Base-by-base conservation (phyloP, 352 stramenopile genomes). In the Globisporangium heterothallicum region DNA sequence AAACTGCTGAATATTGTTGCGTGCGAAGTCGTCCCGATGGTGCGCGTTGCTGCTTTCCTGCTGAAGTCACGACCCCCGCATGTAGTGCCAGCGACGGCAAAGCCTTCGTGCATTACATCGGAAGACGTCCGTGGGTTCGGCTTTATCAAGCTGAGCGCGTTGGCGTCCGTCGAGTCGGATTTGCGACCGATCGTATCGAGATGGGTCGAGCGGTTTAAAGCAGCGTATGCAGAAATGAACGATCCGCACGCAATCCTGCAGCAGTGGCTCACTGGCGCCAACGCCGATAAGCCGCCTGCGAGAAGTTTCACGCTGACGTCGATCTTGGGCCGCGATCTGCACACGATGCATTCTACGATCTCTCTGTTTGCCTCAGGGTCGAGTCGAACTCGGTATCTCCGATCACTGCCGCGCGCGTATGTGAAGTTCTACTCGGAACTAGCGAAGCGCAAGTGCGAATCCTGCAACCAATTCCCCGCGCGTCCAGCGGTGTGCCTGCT, bases 401-500 rank as follows among this genome's bases (percentile, higher is more conserved):
- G 78, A 12, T 82, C 75, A 16, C 53, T 94, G 26, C 84, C 84
- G 4, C 73, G 77, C 10, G 64, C 81, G 32, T 94, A 92, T 56
- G 79, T 88, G 16, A 86, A 90, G 40, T 88, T 94, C 35, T 94
- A 94, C 69, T 81, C 83, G 13, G 75, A 86, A 38, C 61, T 94
- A 21, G 83, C 84, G 32, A 91, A 91, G 58, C 79, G 83, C 66
- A 85, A 69, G 51, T 94, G 84, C 29, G 67, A 76, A 0, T 55
- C 72, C 4, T 94, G 84, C 41, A 64, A 84, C 49, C 78, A 91
- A 45, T 94, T 94, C 35, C 84, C 84, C 0, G 74, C 84, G 6
- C 79, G 84, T 6, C 84, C 84, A 9, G 84, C 81, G n/a, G 78
- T 94, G 30, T 94, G 84, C 57, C 57, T 94, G n/a, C 61, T 92